phyloP scores from a whole-genome alignment of 257 asterid species.

The Solanum etuberosum region DNA sequence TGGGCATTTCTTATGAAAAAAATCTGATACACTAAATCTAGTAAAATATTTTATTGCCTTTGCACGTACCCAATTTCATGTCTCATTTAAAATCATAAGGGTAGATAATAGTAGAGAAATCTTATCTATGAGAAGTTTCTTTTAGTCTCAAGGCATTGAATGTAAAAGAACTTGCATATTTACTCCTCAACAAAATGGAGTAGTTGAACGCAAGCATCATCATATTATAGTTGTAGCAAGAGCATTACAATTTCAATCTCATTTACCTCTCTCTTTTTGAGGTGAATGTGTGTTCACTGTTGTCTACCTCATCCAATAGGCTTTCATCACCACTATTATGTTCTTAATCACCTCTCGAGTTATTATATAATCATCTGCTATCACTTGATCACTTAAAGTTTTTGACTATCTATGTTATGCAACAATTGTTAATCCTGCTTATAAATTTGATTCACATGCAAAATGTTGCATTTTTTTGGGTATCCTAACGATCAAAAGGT shows the following conservation, averaged over 20 bases:
- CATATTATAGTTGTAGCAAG: not conserved
- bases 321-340: not conserved
- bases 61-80: not conserved
- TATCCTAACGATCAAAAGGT: not conserved
- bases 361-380: not conserved
- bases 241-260: not conserved
- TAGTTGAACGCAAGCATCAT: not conserved
- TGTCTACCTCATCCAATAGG: not conserved
- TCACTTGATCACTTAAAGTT: not conserved
- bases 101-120: not conserved
- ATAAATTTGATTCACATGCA: not conserved
- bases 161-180: not conserved
- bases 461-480: not conserved
- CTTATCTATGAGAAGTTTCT: not conserved
- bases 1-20: too few relatives aligned
- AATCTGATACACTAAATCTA: not conserved
- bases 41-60: not conserved
- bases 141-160: not conserved
- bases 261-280: not conserved
- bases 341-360: not conserved
- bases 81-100: not conserved
- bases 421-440: not conserved
- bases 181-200: not conserved
- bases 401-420: conserved; percentile 6
- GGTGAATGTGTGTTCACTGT: not conserved